These are phyloP conservation scores for Colletotrichum kahawae DNA, from an alignment of 2,329 filamentous ascomycete genomes.

Conservation along the genomic window DNA sequence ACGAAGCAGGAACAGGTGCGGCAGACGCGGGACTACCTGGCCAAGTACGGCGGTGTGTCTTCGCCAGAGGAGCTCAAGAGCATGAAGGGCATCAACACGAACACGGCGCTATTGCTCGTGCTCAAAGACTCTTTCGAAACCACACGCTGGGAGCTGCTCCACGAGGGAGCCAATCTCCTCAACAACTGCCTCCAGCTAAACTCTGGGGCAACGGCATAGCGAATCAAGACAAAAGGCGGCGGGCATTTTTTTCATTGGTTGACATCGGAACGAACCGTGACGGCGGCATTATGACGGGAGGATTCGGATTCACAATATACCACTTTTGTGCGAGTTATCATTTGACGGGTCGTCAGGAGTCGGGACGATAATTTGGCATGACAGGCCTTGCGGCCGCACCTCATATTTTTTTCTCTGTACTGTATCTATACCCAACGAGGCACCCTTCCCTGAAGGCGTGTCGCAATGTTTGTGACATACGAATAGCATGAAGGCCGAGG, in stretches of 20 bases:
- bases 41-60: conserved; percentile 71
- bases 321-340: conserved; percentile 8
- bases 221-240: not conserved
- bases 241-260: not conserved
- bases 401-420: not conserved
- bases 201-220: conserved; percentile 28
- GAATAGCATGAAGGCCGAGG: not conserved
- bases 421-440: conserved; percentile 17
- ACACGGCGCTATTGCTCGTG: conserved; percentile 80
- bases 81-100: conserved; percentile 80
- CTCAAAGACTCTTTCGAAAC: conserved; percentile 81
- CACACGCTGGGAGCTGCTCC: conserved; percentile 89
- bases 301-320: conserved; percentile 5
- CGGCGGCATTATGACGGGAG: not conserved
- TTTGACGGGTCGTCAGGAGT: not conserved
- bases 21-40: conserved; percentile 82
- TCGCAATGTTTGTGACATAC: not conserved
- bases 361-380: not conserved
- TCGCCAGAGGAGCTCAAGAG: conserved; percentile 79
- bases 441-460: not conserved
- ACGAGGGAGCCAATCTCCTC: conserved; percentile 83
- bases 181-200: conserved; percentile 77
- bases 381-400: not conserved
- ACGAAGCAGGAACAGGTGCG: conserved; percentile 70
- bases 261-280: not conserved